Conservation (phyloP, 78 protist species). For the Dictyostelium discoideum region dicty_2.7 NC_007091.3:2679501-2680000, state of each 20-base stretch:
- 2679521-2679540: conserved; percentile 11
- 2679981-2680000: not conserved
- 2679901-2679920: not conserved
- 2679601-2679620: conserved; percentile 69
- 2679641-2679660: not conserved
- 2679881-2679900: not conserved
- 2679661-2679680: not conserved
- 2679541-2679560: conserved; percentile 2
- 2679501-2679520: conserved; percentile 3
- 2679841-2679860: not conserved
- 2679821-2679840: not conserved
- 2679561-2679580: conserved; percentile 53
- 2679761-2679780: not conserved
- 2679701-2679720: conserved; percentile 41
- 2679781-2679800: not conserved
- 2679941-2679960: not conserved
- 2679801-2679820: not conserved
- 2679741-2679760: not conserved
- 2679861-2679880: not conserved
- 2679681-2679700: not conserved
- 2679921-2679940: not conserved
- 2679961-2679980: not conserved
- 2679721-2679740: conserved; percentile 77
- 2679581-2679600: conserved; percentile 38
- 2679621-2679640: not conserved